Evolutionary conservation across 2,329 filamentous ascomycete genomes (phyloP).

Genomic region (Lithohypha guttulata): DNA sequence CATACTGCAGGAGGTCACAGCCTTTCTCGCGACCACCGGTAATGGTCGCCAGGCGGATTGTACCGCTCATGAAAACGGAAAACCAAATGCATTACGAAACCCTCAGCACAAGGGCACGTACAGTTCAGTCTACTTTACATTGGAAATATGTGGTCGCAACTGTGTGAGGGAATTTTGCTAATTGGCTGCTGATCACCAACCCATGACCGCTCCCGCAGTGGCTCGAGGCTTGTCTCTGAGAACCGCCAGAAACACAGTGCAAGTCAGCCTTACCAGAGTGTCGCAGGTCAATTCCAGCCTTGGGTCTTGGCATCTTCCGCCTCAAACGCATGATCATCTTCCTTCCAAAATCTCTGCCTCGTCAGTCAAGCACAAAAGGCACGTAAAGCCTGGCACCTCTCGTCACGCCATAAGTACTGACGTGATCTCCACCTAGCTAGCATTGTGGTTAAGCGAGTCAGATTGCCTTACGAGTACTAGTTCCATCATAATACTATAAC

Average conservation of each 20-base stretch:
- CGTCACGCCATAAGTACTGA: constrained; percentile 2
- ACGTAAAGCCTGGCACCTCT: constrained; percentile 1
- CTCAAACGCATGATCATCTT: constrained; percentile 1
- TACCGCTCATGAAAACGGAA: constrained; percentile 1
- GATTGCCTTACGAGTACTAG: constrained; percentile 2
- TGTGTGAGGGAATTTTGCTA: not conserved
- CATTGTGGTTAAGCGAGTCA: constrained; percentile 1
- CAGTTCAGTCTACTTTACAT: constrained; percentile 1
- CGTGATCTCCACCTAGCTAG: constrained; percentile 1
- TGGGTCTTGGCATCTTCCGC: not conserved
- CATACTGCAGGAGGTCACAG: constrained; percentile 1
- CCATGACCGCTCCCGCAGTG: constrained; percentile 1
- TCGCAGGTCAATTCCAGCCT: constrained; percentile 1
- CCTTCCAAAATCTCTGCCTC: not conserved
- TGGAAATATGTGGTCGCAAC: constrained; percentile 2
- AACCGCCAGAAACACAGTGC: constrained; percentile 1
- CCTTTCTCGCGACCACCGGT: constrained; percentile 1
- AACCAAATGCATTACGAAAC: not conserved
- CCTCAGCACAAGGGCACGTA: constrained; percentile 1
- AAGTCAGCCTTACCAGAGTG: constrained; percentile 2
- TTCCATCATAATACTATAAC: constrained; percentile 1
- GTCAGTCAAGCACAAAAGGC: constrained; percentile 3
- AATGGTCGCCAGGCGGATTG: constrained; percentile 1
- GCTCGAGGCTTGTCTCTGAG: constrained; percentile 1
- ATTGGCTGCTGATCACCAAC: constrained; percentile 1